Percentiles rank a stretch among this genome's conserved stretches.
phyloP scores from a whole-genome alignment of 179 eudicot species.

The Silene noctiflora region DNA sequence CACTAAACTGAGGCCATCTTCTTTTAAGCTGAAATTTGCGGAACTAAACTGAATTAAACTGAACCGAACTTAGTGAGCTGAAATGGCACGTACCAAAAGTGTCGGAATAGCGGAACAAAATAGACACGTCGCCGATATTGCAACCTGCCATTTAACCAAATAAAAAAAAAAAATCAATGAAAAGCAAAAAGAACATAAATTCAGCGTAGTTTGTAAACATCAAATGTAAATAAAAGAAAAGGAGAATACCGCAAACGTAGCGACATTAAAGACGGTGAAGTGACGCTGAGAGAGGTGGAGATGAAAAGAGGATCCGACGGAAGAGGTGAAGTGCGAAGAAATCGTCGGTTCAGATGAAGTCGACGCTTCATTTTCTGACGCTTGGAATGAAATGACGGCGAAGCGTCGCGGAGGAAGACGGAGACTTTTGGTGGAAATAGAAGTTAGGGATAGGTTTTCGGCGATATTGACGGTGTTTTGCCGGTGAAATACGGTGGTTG shows the following conservation, averaged over 20 bases:
- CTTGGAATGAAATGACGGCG: slow-evolving; percentile 28
- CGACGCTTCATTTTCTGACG: slow-evolving; percentile 30
- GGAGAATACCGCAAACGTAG: slow-evolving; percentile 54
- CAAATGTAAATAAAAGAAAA: not conserved
- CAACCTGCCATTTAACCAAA: slow-evolving; percentile 49
- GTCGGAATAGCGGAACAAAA: slow-evolving; percentile 77
- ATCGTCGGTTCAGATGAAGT: slow-evolving; percentile 39
- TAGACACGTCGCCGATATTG: slow-evolving; percentile 71
- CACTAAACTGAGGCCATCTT: no score
- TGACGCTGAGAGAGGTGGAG: slow-evolving; percentile 55
- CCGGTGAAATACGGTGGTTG: slow-evolving; percentile 26
- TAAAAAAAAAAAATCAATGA: not conserved
- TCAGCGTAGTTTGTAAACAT: not conserved
- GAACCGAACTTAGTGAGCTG: not conserved
- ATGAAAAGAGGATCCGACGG: slow-evolving; percentile 50
- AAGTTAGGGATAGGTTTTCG: slow-evolving; percentile 19
- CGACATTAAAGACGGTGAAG: slow-evolving; percentile 41
- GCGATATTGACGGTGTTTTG: slow-evolving; percentile 21
- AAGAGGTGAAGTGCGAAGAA: slow-evolving; percentile 41
- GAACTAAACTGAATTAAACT: not conserved
- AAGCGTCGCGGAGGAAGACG: slow-evolving; percentile 35
- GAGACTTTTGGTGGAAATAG: slow-evolving; percentile 21
- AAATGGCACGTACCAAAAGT: slow-evolving; percentile 56
- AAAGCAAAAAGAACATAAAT: not conserved
- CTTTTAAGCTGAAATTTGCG: no score